Base-by-base conservation (phyloP, 805 yeast species). In the Zygosaccharomyces bisporus region DNA sequence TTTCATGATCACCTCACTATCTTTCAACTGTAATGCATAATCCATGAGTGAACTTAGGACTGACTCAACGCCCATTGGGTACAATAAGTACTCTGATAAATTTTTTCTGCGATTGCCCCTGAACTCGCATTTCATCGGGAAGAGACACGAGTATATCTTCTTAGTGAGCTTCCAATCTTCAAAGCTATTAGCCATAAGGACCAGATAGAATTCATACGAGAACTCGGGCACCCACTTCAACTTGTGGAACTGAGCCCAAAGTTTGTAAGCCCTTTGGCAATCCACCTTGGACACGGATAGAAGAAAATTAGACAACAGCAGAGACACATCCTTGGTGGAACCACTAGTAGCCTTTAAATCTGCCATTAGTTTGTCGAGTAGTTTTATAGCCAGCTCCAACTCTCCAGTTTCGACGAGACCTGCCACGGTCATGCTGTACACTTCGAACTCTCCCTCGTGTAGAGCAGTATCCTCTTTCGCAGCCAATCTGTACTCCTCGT, bases 351-450 rank as follows among this genome's bases (percentile, higher is more conserved):
- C 54, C 53, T 69, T 70, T 52, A 71, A 71, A 35, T 76, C 75
- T 0, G 68, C 52, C 33, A 83, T 59, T 4, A 82, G 67, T 32
- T 71, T 67, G 56, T 83, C 85, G 53, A 84, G 64, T 44, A 82
- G 72, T 46, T 73, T 69, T 1, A 83, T 72, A 3, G 87, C 81
- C 32, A 73, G 52, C 6, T 69, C 66, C 29, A 71, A 51, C 50
- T 80, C 76, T 32, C 73, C 75, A 34, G 77, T 75, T 41, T 68
- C 65, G 9, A 79, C 70, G 42, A 83, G 65, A 1, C 81, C 71
- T 25, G 78, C 72, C 27, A 83, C 69, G 46, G 80, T 64, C 34
- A 68, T 60, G 1, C 78, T 63, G 55, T 81, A 82, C 24, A 81
- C 71, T 25, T 64, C 60, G 51, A 70, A 75, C 52, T 77, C 80